Evolutionary conservation across 2,329 filamentous ascomycete genomes (phyloP).

Genomic region (Rhexocercosporidium sp.): DNA sequence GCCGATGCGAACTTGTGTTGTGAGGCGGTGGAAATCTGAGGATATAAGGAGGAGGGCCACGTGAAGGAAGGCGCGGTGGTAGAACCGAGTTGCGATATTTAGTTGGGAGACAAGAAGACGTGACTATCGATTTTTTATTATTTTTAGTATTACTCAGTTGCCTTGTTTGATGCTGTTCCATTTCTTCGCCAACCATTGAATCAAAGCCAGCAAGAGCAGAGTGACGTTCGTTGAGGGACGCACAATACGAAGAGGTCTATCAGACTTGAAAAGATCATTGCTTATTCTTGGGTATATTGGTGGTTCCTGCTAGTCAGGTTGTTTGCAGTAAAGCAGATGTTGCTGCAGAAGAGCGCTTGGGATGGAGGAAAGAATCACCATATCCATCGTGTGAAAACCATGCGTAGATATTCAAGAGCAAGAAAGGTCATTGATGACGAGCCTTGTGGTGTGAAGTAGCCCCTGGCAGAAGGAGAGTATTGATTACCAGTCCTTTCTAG

Average conservation of each 20-base stretch:
- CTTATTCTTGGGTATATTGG: neutral
- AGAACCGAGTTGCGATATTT: neutral
- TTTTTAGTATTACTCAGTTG: too few relatives aligned
- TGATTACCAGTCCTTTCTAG: conserved; percentile 4
- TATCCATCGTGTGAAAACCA: neutral
- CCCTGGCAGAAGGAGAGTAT: neutral
- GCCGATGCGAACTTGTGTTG: neutral
- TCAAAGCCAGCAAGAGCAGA: neutral
- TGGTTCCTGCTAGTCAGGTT: neutral
- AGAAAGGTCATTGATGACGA: neutral
- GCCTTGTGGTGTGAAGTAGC: neutral
- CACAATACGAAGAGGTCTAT: neutral
- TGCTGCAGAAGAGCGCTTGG: neutral
- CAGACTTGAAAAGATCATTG: neutral
- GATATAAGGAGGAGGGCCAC: too few relatives aligned
- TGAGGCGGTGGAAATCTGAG: neutral
- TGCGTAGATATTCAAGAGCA: neutral
- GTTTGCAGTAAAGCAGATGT: neutral
- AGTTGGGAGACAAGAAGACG: too few relatives aligned
- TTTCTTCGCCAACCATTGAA: neutral
- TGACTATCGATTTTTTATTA: too few relatives aligned
- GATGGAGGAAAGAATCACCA: too few relatives aligned
- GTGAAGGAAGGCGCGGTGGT: neutral
- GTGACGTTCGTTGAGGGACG: neutral
- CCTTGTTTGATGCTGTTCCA: neutral